Conservation (phyloP, 306 rosid species). For the Ormosia emarginata region DNA sequence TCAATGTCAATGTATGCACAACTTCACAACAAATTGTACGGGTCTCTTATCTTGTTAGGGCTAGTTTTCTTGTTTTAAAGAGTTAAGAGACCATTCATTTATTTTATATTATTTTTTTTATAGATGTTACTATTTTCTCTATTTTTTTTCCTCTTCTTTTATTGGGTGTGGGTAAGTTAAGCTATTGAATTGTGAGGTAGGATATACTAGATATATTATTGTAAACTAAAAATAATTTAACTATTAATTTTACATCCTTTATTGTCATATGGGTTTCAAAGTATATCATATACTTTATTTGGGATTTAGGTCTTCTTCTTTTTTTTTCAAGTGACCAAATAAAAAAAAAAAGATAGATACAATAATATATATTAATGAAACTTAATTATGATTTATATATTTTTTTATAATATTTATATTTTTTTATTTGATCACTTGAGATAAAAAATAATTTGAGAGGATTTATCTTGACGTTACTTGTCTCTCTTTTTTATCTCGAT, state of each 20-base stretch:
- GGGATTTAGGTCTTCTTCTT: too few relatives aligned
- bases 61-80: slow-evolving; percentile 18
- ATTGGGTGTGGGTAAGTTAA: neutral
- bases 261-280: neutral
- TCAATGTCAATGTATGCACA: slow-evolving; percentile 19
- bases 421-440: too few relatives aligned
- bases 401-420: too few relatives aligned
- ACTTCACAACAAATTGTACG: slow-evolving; percentile 9
- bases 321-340: too few relatives aligned
- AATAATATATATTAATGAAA: too few relatives aligned
- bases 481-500: neutral
- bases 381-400: too few relatives aligned
- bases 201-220: slow-evolving; percentile 15
- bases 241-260: neutral
- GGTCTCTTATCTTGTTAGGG: slow-evolving; percentile 23
- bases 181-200: slow-evolving; percentile 12
- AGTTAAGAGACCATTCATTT: neutral
- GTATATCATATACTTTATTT: neutral
- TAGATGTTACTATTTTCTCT: neutral
- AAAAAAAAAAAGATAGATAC: too few relatives aligned
- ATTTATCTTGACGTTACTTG: too few relatives aligned
- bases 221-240: slow-evolving; percentile 11
- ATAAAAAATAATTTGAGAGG: too few relatives aligned
- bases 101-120: neutral
- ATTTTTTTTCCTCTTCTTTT: neutral